phyloP scores from a whole-genome alignment of 2,329 filamentous ascomycete genomes.

The Alternaria sp. region DNA sequence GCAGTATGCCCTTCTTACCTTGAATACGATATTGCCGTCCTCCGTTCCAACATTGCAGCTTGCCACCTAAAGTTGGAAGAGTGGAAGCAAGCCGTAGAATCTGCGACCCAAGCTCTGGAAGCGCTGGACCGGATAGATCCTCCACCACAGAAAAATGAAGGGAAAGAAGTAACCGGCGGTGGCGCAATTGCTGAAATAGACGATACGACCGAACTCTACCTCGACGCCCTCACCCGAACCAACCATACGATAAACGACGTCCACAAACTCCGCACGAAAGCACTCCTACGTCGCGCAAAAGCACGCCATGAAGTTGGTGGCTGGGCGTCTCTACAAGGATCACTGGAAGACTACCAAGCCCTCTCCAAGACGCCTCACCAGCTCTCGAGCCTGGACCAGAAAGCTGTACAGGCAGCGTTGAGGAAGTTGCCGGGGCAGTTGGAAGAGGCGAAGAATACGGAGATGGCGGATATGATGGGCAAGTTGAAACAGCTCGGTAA shows the following conservation, averaged over 20 bases:
- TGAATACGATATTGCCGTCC: constrained; percentile 85
- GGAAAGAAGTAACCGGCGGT: constrained; percentile 58
- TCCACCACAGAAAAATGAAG: constrained; percentile 26
- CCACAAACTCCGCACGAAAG: constrained; percentile 80
- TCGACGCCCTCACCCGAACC: constrained; percentile 43
- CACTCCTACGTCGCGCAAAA: constrained; percentile 79
- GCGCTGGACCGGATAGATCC: constrained; percentile 70
- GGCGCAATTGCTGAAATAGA: constrained; percentile 69
- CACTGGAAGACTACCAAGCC: constrained; percentile 79
- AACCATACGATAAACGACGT: constrained; percentile 64
- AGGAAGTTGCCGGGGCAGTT: constrained; percentile 70
- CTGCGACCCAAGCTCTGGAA: constrained; percentile 76
- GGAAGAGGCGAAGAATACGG: constrained; percentile 81
- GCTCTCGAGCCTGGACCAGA: constrained; percentile 71
- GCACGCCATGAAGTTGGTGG: constrained; percentile 75
- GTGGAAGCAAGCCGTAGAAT: constrained; percentile 82
- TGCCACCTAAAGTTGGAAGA: constrained; percentile 85
- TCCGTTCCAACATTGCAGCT: constrained; percentile 88
- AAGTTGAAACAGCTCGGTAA: constrained; percentile 94
- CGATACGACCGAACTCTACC: constrained; percentile 52
- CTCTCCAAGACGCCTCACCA: constrained; percentile 65
- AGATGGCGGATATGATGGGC: constrained; percentile 97
- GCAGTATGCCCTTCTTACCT: constrained; percentile 82
- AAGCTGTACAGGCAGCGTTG: constrained; percentile 72
- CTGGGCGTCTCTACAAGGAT: constrained; percentile 81